Base-by-base conservation (phyloP, 352 stramenopile species). In the Globisporangium lucens region DNA sequence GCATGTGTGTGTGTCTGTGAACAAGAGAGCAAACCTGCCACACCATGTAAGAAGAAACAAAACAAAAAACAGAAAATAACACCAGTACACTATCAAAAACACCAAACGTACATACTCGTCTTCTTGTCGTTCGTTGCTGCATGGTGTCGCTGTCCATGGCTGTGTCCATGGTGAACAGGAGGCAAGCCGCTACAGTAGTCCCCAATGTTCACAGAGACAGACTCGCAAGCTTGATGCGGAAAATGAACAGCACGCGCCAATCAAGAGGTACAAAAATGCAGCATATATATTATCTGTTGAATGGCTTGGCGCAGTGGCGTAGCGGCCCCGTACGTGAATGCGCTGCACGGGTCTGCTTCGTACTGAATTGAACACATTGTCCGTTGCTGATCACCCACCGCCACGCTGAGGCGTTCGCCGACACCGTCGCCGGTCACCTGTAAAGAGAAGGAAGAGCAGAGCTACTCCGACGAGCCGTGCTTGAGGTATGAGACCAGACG, bases 401-500 rank as follows among this genome's bases (percentile, higher is more conserved):
- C n/a, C 1, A 22, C 10, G 12, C 13, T 47, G 38, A 47, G 13
- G 38, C 10, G 10, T 43, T 43, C 36, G 12, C 38, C 10, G 0
- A n/a, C 56, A 20, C 24, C 56, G 33, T 52, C 33, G 10, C 17
- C 24, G 1, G 8, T 13, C 52, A 15, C 43, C 15, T 33, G 24
- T 15, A 15, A 13, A 47, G 20, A 1, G 13, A 47, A 47, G 13
- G 13, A 47, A 47, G 38, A 43, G 36, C 36, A 43, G 10, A 17
- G 6, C 9, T 60, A 60, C 6, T 60, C 55, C 29, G 55, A 60
- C 38, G 33, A 36, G 57, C 78, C 67, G 61, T 68, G 79, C 47
- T 61, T 73, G 62, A 93, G 75, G 75, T 89, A 93, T 4, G 77
- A 75, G 58, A 79, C 38, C 24, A 95, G 65, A 7, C 77, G 83